Percentiles rank a stretch among this genome's conserved stretches.
These are phyloP conservation scores for Fusarium sp. DNA, from an alignment of 2,329 filamentous ascomycete genomes.

Conservation along the genomic window DNA sequence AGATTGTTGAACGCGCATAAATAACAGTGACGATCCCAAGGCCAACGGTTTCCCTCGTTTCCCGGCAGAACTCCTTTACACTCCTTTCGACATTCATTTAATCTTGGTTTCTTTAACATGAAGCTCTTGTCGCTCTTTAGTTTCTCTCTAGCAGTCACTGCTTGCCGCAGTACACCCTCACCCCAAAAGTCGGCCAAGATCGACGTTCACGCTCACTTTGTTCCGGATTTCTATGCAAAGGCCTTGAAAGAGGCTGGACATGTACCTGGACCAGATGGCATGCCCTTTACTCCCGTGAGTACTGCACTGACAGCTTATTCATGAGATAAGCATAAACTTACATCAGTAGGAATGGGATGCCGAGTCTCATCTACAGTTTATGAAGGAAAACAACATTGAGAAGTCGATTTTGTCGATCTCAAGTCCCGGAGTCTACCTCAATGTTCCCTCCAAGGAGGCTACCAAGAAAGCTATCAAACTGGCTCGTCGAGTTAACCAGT, in stretches of 20 bases:
- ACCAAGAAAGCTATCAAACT: not conserved
- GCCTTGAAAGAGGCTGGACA: conserved; percentile 1
- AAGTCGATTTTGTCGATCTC: conserved; percentile 6
- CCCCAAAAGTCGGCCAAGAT: conserved; percentile 1
- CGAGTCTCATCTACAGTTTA: conserved; percentile 6
- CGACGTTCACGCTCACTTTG: conserved; percentile 8
- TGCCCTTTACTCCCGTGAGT: not conserved
- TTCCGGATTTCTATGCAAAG: conserved; percentile 1
- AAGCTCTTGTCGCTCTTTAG: not conserved
- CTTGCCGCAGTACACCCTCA: not conserved
- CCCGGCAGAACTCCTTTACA: not conserved
- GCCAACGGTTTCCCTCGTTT: not conserved
- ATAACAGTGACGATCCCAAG: not conserved
- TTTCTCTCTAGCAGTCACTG: not conserved
- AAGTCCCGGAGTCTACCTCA: conserved; percentile 8
- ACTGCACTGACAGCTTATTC: accelerated
- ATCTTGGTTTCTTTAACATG: not conserved
- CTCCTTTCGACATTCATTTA: not conserved
- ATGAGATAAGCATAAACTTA: accelerated
- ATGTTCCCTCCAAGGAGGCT: not conserved
- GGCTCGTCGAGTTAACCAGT: not conserved
- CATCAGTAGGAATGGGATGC: not conserved
- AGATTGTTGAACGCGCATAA: not conserved
- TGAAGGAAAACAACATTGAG: conserved; percentile 13
- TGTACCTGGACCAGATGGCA: not conserved